Conservation (phyloP, 2,329 filamentous ascomycete genomes). For the Colletotrichum caudatum region DNA sequence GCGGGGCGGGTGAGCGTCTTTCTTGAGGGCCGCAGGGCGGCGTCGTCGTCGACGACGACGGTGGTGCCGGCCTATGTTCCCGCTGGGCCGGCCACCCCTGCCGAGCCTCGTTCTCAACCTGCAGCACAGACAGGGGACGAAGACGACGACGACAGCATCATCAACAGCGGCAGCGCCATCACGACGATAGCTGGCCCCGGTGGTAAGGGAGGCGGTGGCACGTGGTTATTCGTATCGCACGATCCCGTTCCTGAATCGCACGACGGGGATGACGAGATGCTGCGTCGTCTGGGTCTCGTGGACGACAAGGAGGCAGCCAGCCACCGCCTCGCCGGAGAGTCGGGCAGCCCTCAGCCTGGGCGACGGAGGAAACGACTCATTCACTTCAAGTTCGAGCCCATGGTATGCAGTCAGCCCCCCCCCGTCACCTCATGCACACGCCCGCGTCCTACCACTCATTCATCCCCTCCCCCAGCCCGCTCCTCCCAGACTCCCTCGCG, state of each 20-base stretch:
- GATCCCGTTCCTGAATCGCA: constrained; percentile 66
- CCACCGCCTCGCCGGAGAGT: constrained; percentile 11
- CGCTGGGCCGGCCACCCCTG: constrained; percentile 40
- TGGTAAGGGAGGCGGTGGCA: constrained; percentile 86
- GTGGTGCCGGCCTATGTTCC: constrained; percentile 6
- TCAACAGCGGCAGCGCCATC: constrained; percentile 39
- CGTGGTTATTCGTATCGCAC: constrained; percentile 91
- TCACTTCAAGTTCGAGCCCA: constrained; percentile 94
- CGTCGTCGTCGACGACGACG: background rate
- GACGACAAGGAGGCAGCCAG: constrained; percentile 42
- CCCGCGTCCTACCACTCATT: background rate
- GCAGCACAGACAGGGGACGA: constrained; percentile 34
- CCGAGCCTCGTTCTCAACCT: constrained; percentile 12
- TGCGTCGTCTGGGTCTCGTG: constrained; percentile 53
- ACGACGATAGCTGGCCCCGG: constrained; percentile 71
- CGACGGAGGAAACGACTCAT: constrained; percentile 64
- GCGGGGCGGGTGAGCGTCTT: constrained; percentile 90
- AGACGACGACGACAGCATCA: background rate
- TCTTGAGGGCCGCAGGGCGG: constrained; percentile 76
- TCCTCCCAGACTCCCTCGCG: background rate
- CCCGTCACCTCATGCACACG: constrained; percentile 27
- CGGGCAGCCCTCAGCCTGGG: constrained; percentile 36
- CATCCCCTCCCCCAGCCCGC: background rate
- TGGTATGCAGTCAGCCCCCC: constrained; percentile 70
- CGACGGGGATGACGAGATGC: constrained; percentile 43